Evolutionary conservation across 345 rosid species (phyloP), one percentile per base, ranked within the genome.

Genomic region (Boechera divaricarpa): DNA sequence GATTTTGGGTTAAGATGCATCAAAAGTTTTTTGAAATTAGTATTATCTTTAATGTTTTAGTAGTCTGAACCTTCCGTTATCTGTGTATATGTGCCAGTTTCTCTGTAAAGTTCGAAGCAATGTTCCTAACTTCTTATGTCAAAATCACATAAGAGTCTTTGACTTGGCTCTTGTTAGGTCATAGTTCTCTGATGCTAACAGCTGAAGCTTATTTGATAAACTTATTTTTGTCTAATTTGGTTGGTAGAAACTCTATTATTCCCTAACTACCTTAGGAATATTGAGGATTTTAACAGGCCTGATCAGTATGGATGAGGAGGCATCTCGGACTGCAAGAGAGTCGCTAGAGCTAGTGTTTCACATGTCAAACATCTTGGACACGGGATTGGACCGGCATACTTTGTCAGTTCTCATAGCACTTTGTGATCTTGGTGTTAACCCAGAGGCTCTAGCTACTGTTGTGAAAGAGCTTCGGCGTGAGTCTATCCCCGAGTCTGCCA

Each of bases 391-490:
- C 52, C 51, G 84, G 2, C 81, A 77, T 52, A 77, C 79, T 10
- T 18, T 81, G n/a, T 77, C 84, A 6, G 63, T 81, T 41, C 68
- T 81, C 6, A 81, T 77, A 61, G 84, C 84, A 9, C 84, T 81
- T 39, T 77, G 84, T 52, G 84, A 81, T 60, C 76, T 81, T 48
- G 84, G 84, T 77, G 45, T 77, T 15, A 81, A 81, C 58, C 79
- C 84, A 0, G 84, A 81, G 69, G 84, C 84, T 72, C 35, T 81
- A 26, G 84, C 81, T 63, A 77, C 81, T 77, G 69, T 73, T 33
- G 84, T 81, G 4, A 81, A 81, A 73, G 84, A 81, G 79, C 84
- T 81, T 57, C 59, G 67, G 6, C 65, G 42, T 1, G 71, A 55
- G 15, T 44, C 71, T 64, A 44, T 47, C 0, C 57, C 75, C 0